Evolutionary conservation across 2,329 filamentous ascomycete species (phyloP), one percentile per base, ranked within the genome.

Genomic region (Ophiostoma perfectum): DNA sequence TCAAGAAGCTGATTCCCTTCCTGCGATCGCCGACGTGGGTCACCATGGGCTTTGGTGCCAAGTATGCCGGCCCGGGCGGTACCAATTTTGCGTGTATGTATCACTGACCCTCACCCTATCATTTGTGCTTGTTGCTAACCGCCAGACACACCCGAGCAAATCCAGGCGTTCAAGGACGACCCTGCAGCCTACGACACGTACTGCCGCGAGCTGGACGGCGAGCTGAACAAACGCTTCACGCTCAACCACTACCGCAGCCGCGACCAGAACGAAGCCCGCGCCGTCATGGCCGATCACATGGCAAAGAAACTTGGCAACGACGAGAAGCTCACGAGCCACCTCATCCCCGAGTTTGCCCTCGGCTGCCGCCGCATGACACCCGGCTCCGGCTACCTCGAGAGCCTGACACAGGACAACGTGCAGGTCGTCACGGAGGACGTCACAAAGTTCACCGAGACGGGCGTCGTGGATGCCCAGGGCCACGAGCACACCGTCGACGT

Each of bases 121-220:
- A 62, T 39, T 8, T 14, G 14, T 79, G 18, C 27, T 27, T 6
- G 16, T n/a, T 27, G 16, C 66, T 67, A 14, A 67, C 66, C 2
- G 14, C 2, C 80, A 1, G 86, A 84, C 72, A 77, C 80, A 0
- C 73, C 82, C 2, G 84, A 88, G 38, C 81, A 87, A 67, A 79
- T 81, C 4, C 79, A 86, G 39, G 80, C 81, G 0, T 90, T 90
- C 75, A 79, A 84, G 64, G 73, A 87, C 66, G 78, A 91, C 70
- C 64, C 66, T 3, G 39, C 18, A 4, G n/a, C 27, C 6, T 68
- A 70, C 65, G 64, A 68, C 64, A 64, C 60, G 58, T 70, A 70
- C 49, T 68, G 69, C 41, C 66, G 66, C 1, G 66, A 70, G 12
- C 36, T 70, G 12, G 69, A 70, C 8, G 64, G 66, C n/a, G 69